Percentiles rank a stretch among this genome's conserved stretches.
phyloP scores from a whole-genome alignment of 2,329 filamentous ascomycete species.

The Trichoderma citrinoviride region DNA sequence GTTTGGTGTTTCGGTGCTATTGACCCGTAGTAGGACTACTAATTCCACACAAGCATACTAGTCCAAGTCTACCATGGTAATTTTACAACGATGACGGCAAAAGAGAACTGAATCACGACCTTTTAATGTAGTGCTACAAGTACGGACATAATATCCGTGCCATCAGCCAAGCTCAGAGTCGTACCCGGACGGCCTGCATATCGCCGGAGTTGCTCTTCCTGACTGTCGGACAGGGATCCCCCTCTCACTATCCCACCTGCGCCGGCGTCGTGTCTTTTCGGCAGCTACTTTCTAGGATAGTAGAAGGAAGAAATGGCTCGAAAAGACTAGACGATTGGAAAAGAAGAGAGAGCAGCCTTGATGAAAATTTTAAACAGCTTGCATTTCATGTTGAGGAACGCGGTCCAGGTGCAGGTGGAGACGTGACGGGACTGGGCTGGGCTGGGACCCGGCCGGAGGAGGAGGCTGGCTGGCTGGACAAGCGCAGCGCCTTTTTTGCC shows the following conservation, averaged over 20 bases:
- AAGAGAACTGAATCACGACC: neutral
- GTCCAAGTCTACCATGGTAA: neutral
- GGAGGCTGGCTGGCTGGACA: slow-evolving; percentile 19
- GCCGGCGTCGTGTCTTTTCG: neutral
- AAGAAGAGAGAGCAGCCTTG: neutral
- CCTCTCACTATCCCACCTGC: neutral
- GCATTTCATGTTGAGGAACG: slow-evolving; percentile 14
- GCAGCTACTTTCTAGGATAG: neutral
- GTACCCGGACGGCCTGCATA: slow-evolving; percentile 6
- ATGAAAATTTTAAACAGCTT: slow-evolving; percentile 13
- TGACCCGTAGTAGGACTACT: neutral
- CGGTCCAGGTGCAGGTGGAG: slow-evolving; percentile 21
- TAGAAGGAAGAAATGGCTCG: neutral
- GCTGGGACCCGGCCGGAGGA: neutral
- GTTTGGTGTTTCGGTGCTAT: neutral
- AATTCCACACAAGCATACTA: too few relatives aligned
- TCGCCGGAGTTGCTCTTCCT: neutral
- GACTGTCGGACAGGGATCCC: slow-evolving; percentile 15
- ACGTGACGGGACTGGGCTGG: slow-evolving; percentile 20
- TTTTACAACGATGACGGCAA: neutral
- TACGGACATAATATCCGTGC: neutral
- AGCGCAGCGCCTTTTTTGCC: neutral
- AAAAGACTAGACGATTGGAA: neutral
- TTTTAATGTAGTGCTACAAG: neutral
- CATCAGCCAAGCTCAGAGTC: neutral